Evolutionary conservation across 768 basidiomycete genomes (phyloP), one percentile per base, ranked within the genome.

Genomic region (Tephrocybe sp.): DNA sequence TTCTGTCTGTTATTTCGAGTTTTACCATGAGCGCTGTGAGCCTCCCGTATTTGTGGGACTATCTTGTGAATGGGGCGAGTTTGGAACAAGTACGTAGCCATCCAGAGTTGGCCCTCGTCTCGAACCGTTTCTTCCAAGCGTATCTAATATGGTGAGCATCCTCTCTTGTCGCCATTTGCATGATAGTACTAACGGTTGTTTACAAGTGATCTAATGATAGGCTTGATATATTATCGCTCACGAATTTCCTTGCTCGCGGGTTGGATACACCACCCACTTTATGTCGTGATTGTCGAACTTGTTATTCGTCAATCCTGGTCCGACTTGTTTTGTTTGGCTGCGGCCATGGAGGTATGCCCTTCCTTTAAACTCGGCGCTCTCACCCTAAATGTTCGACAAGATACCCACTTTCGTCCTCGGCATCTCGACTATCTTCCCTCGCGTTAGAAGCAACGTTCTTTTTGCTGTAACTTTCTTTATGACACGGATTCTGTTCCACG

Each of bases 371-470:
- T 12, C 38, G 37, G 34, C 39, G 31, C 40, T 18, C 45, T 11
- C 18, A 47, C 28, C 40, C 76, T 77, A 2, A 61, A 64, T 1
- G 75, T 51, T 55, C 19, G 28, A 32, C 1, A 47, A 78, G 76
- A 61, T 82, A 24, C 82, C 82, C 6, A 84, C 82, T 0, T 76
- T 82, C 53, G 54, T 81, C 28, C 70, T 83, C 9, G 78, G 75
- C 13, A 32, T 78, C 9, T 69, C 71, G 18, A 74, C 71, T 39
- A 67, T 83, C 24, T 59, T 65, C 54, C 75, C 80, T 7, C 52
- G 52, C 9, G 35, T 76, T 7, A 73, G 80, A 40, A 77, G 75
- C 38, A 75, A 82, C 59, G n/a, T 64, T 45, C 47, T 79, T 30
- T 83, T 83, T 61, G 74, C 77, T 0, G 8, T 69, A 1, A 55